Base-by-base conservation (phyloP, 2,329 filamentous ascomycete genomes). In the Xylaria sp. region DNA sequence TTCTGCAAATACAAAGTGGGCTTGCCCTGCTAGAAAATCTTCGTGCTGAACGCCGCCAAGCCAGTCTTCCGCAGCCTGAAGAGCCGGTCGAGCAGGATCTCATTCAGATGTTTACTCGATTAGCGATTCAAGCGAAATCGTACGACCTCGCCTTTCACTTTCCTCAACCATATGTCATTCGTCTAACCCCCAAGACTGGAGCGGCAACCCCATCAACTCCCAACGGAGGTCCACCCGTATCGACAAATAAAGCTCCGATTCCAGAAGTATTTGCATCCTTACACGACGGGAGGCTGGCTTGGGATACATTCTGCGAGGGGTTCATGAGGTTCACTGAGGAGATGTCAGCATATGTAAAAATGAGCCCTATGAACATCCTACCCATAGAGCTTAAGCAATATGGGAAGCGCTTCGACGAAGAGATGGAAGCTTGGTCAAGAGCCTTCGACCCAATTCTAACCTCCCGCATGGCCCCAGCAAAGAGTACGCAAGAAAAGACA, bases 121-220 rank as follows among this genome's bases (percentile, higher is more conserved):
- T 90, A 1, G 88, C 88, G 2, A 89, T 90, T 52, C 89, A 90
- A 76, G 89, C 89, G 52, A 91, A 90, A 75, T 90, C 88, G 0
- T 91, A 91, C 75, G 89, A 90, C 74, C 88, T 90, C 87, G 89
- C 89, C 39, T 91, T 90, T 74, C 89, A 91, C 76, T 90, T 90
- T 68, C 88, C 88, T 0, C 83, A 88, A 37, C 88, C 88, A 0
- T 89, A 85, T 65, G 88, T 90, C 7, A 87, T 90, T 69, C 84
- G 83, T 6, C 81, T 88, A 10, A 84, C 83, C 1, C 81, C 84
- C 69, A 69, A 80, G 55, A 63, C 73, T 37, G 71, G 74, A 67
- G 75, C 81, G 55, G 76, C 81, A 72, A 72, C 82, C 7, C 72
- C 78, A 10, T 84, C 84, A 2, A 82, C 85, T 0, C 78, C 80